Conservation (phyloP, 305 asterid genomes). For the Rubia balearica region DNA sequence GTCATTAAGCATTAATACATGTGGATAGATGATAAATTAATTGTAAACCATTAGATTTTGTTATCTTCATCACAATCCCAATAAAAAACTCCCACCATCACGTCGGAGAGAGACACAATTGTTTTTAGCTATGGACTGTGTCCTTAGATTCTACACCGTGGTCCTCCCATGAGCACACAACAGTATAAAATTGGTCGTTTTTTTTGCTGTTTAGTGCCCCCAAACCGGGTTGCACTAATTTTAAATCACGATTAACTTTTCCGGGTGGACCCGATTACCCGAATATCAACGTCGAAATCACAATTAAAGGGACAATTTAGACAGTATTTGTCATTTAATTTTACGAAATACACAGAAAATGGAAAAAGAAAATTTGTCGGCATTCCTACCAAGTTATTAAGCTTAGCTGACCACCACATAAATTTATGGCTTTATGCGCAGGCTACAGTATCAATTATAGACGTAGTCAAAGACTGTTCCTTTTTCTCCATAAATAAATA, state of each 20-base stretch:
- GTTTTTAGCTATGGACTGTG: not conserved
- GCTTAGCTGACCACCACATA: not conserved
- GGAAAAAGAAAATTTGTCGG: not conserved
- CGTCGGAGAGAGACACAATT: not conserved
- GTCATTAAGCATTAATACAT: conserved; percentile 9
- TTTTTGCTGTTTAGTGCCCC: not conserved
- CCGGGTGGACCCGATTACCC: too few species aligned
- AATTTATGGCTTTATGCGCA: not conserved
- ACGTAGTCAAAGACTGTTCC: not conserved
- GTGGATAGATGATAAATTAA: not conserved
- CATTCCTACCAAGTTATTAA: not conserved
- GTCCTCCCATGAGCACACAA: not conserved
- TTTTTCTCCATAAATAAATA: not conserved
- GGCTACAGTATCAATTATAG: not conserved
- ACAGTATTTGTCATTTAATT: not conserved
- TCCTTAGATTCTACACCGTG: not conserved
- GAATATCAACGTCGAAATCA: too few species aligned
- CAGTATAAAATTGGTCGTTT: conserved; percentile 1
- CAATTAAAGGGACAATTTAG: too few species aligned
- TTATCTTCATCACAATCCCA: not conserved
- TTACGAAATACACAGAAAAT: not conserved
- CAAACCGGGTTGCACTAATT: not conserved
- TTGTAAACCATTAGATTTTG: not conserved
- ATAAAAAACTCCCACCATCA: not conserved
- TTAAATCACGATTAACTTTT: too few species aligned